Conservation (phyloP, 371 early-diverging fungal species). For the Apophysomyces ossiformis region DNA sequence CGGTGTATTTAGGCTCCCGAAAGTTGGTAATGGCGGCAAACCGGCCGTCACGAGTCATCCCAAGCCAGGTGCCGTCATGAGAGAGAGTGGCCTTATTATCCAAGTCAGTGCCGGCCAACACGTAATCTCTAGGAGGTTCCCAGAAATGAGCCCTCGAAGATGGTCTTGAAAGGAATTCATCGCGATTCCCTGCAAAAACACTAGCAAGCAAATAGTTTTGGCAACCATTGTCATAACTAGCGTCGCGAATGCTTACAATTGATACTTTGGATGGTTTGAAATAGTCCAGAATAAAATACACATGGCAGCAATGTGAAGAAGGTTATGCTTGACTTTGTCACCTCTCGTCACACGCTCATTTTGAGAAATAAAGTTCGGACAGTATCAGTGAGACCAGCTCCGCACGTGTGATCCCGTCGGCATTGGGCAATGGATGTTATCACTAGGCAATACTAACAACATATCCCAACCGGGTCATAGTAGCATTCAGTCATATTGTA, state of each 20-base stretch:
- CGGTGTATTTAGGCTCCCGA: constrained; percentile 49
- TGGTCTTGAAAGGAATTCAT: constrained; percentile 57
- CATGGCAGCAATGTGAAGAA: too few relatives aligned
- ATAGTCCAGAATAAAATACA: too few relatives aligned
- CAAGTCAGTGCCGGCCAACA: constrained; percentile 51
- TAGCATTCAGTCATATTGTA: too few relatives aligned
- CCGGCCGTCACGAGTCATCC: constrained; percentile 55
- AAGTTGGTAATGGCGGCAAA: constrained; percentile 65
- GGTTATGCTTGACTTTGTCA: too few relatives aligned
- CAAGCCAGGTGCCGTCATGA: constrained; percentile 64
- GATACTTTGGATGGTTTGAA: not conserved
- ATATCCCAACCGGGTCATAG: too few relatives aligned
- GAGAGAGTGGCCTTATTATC: constrained; percentile 23
- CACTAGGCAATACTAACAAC: too few relatives aligned
- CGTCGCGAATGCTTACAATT: constrained; percentile 50
- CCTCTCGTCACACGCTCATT: too few relatives aligned
- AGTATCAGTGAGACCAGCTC: too few relatives aligned
- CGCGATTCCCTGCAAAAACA: constrained; percentile 65
- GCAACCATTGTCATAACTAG: constrained; percentile 49
- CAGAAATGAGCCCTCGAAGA: constrained; percentile 62
- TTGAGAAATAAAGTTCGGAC: too few relatives aligned
- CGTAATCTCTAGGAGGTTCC: constrained; percentile 39
- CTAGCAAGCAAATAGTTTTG: constrained; percentile 26
- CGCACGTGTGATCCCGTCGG: too few relatives aligned
- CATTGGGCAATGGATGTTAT: too few relatives aligned